Evolutionary conservation across 1,284 basidiomycete species (phyloP).

Genomic region (Puccinia horiana): DNA sequence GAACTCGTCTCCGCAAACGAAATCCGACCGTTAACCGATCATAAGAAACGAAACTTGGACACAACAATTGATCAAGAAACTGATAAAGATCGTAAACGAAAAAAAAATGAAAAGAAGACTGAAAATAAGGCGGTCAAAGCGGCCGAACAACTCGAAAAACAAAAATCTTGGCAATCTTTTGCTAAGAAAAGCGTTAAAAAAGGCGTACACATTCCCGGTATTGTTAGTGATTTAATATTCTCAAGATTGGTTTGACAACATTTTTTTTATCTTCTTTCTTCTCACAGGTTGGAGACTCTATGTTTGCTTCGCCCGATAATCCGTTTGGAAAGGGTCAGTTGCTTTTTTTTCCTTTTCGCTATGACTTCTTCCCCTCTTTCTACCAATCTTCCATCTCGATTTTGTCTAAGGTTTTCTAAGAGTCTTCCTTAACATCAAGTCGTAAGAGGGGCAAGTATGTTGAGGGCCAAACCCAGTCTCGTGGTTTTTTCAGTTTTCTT

Average conservation of each 20-base stretch:
- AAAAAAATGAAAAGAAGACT: slow-evolving; percentile 93
- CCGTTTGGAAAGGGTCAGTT: slow-evolving; percentile 76
- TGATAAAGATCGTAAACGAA: slow-evolving; percentile 68
- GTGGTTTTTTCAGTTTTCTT: slow-evolving; percentile 40
- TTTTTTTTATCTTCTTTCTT: neutral
- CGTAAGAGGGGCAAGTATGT: neutral
- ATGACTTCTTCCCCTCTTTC: slow-evolving; percentile 9
- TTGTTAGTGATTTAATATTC: slow-evolving; percentile 62
- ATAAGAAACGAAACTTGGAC: slow-evolving; percentile 54
- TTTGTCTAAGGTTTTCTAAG: neutral
- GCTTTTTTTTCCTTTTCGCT: slow-evolving; percentile 28
- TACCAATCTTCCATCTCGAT: neutral
- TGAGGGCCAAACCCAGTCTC: slow-evolving; percentile 3
- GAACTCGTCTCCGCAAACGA: slow-evolving; percentile 74
- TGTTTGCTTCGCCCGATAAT: slow-evolving; percentile 95
- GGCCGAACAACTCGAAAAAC: slow-evolving; percentile 83
- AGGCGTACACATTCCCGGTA: slow-evolving; percentile 80
- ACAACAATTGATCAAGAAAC: slow-evolving; percentile 49
- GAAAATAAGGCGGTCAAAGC: slow-evolving; percentile 82
- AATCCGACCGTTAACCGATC: slow-evolving; percentile 53
- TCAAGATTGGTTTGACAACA: too few relatives aligned
- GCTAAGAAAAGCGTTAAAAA: slow-evolving; percentile 95
- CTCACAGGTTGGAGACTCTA: slow-evolving; percentile 59
- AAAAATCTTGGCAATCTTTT: slow-evolving; percentile 95
- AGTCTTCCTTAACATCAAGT: neutral